These are phyloP conservation scores for Flueggea neowawraea DNA, from an alignment of 441 rosid genomes.

Conservation along the genomic window DNA sequence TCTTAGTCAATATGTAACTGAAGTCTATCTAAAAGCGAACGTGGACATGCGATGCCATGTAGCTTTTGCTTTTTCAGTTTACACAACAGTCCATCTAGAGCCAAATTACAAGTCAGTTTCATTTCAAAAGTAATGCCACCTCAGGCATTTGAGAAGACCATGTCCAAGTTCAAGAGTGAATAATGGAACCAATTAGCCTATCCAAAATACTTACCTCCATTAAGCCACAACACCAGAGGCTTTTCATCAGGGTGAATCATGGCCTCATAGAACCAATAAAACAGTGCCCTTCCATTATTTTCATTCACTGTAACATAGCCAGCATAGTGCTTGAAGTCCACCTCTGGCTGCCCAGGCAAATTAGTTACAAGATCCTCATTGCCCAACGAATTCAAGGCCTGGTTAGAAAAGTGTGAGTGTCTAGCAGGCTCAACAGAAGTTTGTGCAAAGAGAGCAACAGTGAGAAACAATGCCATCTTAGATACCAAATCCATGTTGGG, in stretches of 20 bases:
- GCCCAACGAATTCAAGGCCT: conserved; percentile 16
- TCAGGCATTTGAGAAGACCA: not conserved
- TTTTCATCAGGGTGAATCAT: conserved; percentile 52
- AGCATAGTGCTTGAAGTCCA: conserved; percentile 65
- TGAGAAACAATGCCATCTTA: conserved; percentile 11
- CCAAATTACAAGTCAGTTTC: not conserved
- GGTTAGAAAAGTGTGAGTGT: conserved; percentile 21
- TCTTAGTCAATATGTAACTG: too few species aligned
- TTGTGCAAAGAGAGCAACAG: conserved; percentile 14
- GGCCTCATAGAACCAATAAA: conserved; percentile 95
- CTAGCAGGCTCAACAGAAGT: conserved; percentile 22
- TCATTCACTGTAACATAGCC: conserved; percentile 74
- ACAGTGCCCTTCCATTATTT: conserved; percentile 64
- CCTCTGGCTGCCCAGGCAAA: conserved; percentile 78
- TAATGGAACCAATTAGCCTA: not conserved
- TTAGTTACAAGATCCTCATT: conserved; percentile 49
- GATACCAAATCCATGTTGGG: conserved; percentile 15
- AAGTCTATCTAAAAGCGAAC: too few species aligned
- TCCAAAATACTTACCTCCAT: conserved; percentile 67
- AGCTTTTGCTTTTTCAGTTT: not conserved
- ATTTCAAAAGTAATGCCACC: not conserved
- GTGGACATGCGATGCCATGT: too few species aligned
- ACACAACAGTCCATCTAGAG: not conserved
- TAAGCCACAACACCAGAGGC: conserved; percentile 94
- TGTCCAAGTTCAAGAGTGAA: not conserved